Evolutionary conservation across 805 yeast species (phyloP).

Genomic region (Millerozyma miso): DNA sequence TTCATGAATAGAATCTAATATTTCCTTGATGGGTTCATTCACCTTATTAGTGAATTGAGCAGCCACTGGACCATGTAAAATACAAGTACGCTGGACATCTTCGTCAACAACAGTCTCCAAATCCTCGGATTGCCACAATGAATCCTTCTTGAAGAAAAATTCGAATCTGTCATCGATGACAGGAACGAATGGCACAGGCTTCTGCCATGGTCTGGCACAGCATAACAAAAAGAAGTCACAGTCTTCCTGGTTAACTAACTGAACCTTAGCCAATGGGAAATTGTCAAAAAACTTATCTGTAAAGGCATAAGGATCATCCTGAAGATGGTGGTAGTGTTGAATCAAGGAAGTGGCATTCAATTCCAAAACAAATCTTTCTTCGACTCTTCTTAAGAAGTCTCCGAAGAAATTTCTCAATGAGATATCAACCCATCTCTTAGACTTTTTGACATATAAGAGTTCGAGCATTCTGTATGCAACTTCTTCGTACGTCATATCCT

Average conservation of each 20-base stretch:
- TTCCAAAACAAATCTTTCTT: conserved; percentile 81
- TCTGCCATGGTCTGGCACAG: conserved; percentile 80
- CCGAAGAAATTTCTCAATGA: conserved; percentile 85
- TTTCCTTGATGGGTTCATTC: conserved; percentile 89
- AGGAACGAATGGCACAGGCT: conserved; percentile 98
- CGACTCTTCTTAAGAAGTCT: conserved; percentile 85
- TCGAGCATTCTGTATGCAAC: conserved; percentile 84
- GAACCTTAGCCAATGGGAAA: conserved; percentile 72
- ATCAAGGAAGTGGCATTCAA: conserved; percentile 59
- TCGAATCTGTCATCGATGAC: conserved; percentile 91
- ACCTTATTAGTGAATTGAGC: conserved; percentile 84
- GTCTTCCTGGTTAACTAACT: conserved; percentile 92
- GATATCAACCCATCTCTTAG: conserved; percentile 82
- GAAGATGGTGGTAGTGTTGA: conserved; percentile 67
- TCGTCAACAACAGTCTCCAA: conserved; percentile 92
- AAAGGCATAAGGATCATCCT: conserved; percentile 55
- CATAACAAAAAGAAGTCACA: conserved; percentile 84
- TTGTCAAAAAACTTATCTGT: conserved; percentile 57
- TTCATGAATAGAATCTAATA: conserved; percentile 82
- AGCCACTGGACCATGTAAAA: conserved; percentile 97
- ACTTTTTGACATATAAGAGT: conserved; percentile 76
- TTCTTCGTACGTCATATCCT: conserved; percentile 93
- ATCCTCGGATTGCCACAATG: conserved; percentile 98
- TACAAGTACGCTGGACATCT: conserved; percentile 99
- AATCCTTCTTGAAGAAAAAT: conserved; percentile 96